Conservation (phyloP, 2,329 filamentous ascomycete species). For the Seiridium unicorne region DNA sequence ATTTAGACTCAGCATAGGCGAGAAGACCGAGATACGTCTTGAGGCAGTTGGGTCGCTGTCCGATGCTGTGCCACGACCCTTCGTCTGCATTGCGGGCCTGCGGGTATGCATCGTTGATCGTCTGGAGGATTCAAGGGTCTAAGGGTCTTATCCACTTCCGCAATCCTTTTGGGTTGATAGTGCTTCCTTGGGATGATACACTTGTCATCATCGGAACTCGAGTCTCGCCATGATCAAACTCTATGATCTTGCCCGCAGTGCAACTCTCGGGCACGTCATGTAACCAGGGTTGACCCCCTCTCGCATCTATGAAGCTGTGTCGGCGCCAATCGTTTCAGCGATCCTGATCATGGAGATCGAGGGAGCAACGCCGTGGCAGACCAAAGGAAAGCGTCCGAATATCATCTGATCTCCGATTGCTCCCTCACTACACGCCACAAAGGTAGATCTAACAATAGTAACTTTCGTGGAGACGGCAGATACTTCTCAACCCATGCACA, state of each 20-base stretch:
- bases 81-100: neutral
- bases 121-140: neutral
- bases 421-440: neutral
- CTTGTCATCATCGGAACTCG: neutral
- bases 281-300: neutral
- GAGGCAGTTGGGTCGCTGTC: too few species aligned
- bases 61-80: neutral
- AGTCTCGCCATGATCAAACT: neutral
- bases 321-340: neutral
- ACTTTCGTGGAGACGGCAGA: neutral
- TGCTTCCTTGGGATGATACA: neutral
- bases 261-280: neutral
- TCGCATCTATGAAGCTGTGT: neutral
- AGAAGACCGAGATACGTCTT: neutral
- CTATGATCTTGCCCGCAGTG: neutral
- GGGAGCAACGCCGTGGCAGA: neutral
- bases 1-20: neutral
- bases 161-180: neutral
- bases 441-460: constrained; percentile 2
- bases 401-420: neutral
- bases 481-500: neutral
- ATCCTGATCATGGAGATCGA: neutral
- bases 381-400: neutral
- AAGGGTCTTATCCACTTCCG: neutral
- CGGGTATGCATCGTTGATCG: neutral